Conservation (phyloP, 192 early-diverging fungal species). For the Coemansia sp. region DNA sequence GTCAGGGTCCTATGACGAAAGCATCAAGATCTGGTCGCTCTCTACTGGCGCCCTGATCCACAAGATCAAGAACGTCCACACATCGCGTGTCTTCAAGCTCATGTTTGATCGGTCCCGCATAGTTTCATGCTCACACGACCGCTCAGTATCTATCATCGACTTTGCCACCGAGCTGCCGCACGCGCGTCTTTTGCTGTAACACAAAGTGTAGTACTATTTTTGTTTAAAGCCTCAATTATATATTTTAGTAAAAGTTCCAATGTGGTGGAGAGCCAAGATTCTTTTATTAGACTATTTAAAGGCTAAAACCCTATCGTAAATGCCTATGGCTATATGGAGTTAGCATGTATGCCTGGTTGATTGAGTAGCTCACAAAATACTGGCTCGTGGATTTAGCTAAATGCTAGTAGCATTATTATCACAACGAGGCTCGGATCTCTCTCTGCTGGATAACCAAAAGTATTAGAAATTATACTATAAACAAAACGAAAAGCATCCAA, state of each 20-base stretch:
- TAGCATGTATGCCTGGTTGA: no score
- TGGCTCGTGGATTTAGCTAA: no score
- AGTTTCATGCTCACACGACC: slow-evolving; percentile 78
- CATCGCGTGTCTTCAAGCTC: slow-evolving; percentile 77
- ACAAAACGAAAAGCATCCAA: background rate
- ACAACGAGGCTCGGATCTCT: no score
- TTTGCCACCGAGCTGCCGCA: slow-evolving; percentile 37
- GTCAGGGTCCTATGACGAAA: slow-evolving; percentile 87
- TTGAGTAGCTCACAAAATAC: no score
- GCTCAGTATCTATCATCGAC: slow-evolving; percentile 48
- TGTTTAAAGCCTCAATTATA: background rate
- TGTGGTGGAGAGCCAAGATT: no score
- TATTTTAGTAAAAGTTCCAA: no score
- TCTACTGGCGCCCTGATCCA: slow-evolving; percentile 63
- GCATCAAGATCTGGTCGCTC: slow-evolving; percentile 86
- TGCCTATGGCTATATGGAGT: no score
- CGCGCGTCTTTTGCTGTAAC: slow-evolving; percentile 29
- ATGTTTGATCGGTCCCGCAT: slow-evolving; percentile 82
- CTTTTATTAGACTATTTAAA: no score
- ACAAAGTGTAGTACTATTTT: background rate
- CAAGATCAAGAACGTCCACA: slow-evolving; percentile 60
- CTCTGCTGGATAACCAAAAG: background rate
- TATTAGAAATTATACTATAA: background rate
- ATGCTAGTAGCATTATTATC: no score
- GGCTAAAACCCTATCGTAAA: background rate